Conservation (phyloP, 106 monocot species). For the Agapanthus africanus region DNA sequence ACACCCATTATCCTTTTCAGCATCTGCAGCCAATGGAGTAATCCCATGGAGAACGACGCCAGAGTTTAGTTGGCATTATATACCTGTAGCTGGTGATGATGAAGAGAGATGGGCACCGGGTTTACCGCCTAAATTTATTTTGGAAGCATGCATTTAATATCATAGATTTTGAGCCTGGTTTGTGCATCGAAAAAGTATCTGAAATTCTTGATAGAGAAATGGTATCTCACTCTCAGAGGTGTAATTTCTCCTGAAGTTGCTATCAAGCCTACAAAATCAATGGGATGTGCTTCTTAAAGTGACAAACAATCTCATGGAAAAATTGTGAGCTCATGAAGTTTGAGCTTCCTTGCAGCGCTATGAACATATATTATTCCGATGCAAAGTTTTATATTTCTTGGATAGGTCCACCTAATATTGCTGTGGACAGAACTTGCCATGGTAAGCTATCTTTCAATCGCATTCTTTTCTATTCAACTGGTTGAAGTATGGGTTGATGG, state of each 20-base stretch:
- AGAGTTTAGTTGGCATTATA: constrained; percentile 89
- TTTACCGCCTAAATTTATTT: constrained; percentile 63
- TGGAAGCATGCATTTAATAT: constrained; percentile 73
- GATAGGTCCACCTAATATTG: constrained; percentile 79
- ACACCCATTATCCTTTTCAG: constrained; percentile 88
- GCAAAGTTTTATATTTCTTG: constrained; percentile 35
- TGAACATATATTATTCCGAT: constrained; percentile 11
- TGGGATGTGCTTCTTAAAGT: constrained; percentile 1
- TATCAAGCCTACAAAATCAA: constrained; percentile 11
- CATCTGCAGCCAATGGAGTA: constrained; percentile 53
- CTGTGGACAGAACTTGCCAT: constrained; percentile 30
- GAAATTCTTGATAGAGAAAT: constrained; percentile 83
- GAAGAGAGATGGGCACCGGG: constrained; percentile 97
- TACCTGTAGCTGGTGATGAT: constrained; percentile 95
- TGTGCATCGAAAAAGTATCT: constrained; percentile 60
- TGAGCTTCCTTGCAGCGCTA: constrained; percentile 1
- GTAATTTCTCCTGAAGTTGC: constrained; percentile 52
- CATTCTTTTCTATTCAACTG: too few species aligned
- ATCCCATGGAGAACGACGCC: constrained; percentile 42
- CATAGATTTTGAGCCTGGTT: constrained; percentile 60
- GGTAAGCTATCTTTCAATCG: constrained; percentile 46
- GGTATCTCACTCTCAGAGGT: constrained; percentile 56
- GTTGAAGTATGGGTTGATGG: too few species aligned
- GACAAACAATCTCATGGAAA: constrained; percentile 7
- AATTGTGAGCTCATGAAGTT: neutral